phyloP scores from a whole-genome alignment of 495 filamentous ascomycete genomes.

The Neohortaea acidophila region DNA sequence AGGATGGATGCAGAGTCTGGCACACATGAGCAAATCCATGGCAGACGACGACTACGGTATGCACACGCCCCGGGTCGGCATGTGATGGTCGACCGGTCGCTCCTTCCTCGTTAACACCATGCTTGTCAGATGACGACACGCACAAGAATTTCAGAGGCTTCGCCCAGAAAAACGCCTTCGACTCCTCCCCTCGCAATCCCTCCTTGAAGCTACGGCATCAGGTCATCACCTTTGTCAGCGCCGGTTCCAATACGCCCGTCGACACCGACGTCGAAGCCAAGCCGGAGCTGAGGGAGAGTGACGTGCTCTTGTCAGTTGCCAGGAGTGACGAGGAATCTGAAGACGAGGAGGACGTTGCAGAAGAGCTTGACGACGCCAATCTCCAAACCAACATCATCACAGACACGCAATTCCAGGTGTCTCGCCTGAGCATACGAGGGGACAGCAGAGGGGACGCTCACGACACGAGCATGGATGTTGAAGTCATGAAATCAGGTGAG shows the following conservation, averaged over 20 bases:
- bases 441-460: constrained; percentile 4
- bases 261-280: constrained; percentile 1
- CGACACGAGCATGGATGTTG: constrained; percentile 1
- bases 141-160: constrained; percentile 10
- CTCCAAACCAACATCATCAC: constrained; percentile 13
- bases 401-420: constrained; percentile 7
- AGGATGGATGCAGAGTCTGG: neutral
- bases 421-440: constrained; percentile 15
- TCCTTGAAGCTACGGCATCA: constrained; percentile 33
- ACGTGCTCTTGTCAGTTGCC: neutral
- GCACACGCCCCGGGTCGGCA: no score
- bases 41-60: neutral
- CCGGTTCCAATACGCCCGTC: constrained; percentile 17
- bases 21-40: neutral
- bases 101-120: neutral
- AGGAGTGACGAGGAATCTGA: neutral
- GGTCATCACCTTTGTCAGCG: constrained; percentile 61
- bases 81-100: neutral
- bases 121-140: constrained; percentile 6
- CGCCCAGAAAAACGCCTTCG: constrained; percentile 3
- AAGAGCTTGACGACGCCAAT: constrained; percentile 3
- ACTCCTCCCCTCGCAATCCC: neutral
- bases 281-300: neutral
- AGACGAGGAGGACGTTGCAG: constrained; percentile 5
- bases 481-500: neutral